These are phyloP conservation scores for Roridomyces roridus DNA, from an alignment of 768 basidiomycete species.

Conservation along the genomic window DNA sequence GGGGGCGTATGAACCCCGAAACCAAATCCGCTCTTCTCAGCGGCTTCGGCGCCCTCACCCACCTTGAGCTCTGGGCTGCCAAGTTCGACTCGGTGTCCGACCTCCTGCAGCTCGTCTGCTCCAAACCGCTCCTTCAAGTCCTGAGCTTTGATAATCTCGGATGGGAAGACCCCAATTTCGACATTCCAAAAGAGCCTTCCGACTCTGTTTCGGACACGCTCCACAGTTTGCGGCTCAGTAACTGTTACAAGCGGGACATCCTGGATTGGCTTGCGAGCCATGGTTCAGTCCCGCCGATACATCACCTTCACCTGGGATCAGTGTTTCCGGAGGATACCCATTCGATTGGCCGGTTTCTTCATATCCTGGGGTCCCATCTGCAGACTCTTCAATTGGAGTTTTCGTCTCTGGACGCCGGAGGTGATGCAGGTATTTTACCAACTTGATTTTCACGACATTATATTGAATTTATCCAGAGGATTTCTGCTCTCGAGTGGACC, in stretches of 20 bases:
- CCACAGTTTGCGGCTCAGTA: constrained; percentile 17
- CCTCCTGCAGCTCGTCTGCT: constrained; percentile 21
- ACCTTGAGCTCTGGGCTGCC: constrained; percentile 18
- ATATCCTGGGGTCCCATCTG: constrained; percentile 15
- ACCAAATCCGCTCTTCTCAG: constrained; percentile 6
- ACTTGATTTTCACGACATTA: not conserved
- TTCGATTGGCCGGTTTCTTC: constrained; percentile 21
- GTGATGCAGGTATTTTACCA: constrained; percentile 25
- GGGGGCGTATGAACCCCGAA: constrained; percentile 16
- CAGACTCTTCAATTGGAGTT: constrained; percentile 19
- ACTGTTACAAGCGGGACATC: constrained; percentile 25
- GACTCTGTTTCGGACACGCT: not conserved
- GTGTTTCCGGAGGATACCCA: constrained; percentile 19
- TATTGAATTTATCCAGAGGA: constrained; percentile 13
- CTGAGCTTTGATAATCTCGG: constrained; percentile 19
- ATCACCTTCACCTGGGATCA: constrained; percentile 17
- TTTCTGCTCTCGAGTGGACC: constrained; percentile 21
- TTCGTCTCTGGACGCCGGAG: constrained; percentile 23
- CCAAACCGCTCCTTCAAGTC: constrained; percentile 21
- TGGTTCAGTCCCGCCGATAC: constrained; percentile 9
- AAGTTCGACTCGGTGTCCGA: constrained; percentile 18
- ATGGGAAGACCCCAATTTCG: constrained; percentile 19
- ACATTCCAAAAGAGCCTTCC: not conserved
- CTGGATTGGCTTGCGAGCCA: constrained; percentile 20
- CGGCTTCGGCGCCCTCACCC: constrained; percentile 11